Base-by-base conservation (phyloP, 306 rosid species). In the Oxytropis ochrocephala region DNA sequence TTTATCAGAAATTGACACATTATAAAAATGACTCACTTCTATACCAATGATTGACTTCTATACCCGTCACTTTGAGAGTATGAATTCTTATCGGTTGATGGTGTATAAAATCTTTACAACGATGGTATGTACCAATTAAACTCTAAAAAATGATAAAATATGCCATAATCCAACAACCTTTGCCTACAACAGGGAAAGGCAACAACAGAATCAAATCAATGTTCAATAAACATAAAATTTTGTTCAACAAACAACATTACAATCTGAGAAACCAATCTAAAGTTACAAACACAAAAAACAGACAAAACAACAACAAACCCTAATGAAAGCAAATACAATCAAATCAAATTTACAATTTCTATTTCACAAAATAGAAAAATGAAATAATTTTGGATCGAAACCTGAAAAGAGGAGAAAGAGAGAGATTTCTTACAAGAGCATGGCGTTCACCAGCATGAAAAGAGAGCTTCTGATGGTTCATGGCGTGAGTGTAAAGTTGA, bases 361-460 rank as follows among this genome's bases (percentile, higher is more conserved):
- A 9, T 12, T 6, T 2, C 1, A 6, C 1, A 14, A 18, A 33
- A 59, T 12, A 11, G 4, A 49, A 61, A 8, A 60, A 27, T 3
- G 8, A 2, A 51, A 21, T 0, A 4, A 2, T 48, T 65, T 69
- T 10, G 9, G 6, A 69, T 30, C 27, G 48, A 59, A 6, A 36
- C 9, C 46, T 3, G 3, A 58, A 12, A 24, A n/a, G 16, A 0
- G 17, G 4, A 5, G 11, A 33, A n/a, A 14, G 42, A 2, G 16
- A 36, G 18, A 21, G 62, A 51, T 9, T 60, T 38, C n/a, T 47
- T 64, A 81, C 88, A 4, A 84, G 88, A 41, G 80, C 85, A 32
- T 84, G 79, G 14, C 86, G 86, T 79, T 84, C 80, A 32, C 88
- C 86, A 53, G 88, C 82, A 21, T 81, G 86, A 35, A 84, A 84